phyloP scores from a whole-genome alignment of 2,329 filamentous ascomycete species.

The Sclerotinia nivalis region DNA sequence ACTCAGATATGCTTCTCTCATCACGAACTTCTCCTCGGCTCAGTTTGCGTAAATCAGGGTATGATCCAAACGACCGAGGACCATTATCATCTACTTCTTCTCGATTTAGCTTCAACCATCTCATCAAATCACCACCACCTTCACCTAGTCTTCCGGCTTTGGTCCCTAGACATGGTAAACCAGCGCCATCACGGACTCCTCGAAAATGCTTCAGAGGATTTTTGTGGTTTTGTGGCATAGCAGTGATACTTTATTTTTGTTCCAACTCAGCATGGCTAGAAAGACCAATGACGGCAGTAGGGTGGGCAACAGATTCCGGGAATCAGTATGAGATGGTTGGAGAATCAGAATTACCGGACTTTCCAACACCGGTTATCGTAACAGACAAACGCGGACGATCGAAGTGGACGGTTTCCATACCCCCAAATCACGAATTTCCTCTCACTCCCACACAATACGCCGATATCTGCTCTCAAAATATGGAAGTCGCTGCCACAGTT shows the following conservation, averaged over 20 bases:
- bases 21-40: constrained; percentile 49
- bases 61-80: constrained; percentile 53
- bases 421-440: constrained; percentile 65
- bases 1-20: constrained; percentile 44
- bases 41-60: constrained; percentile 59
- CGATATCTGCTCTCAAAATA: constrained; percentile 67
- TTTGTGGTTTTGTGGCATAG: constrained; percentile 54
- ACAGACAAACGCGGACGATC: constrained; percentile 63
- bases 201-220: constrained; percentile 41
- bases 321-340: constrained; percentile 67
- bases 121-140: constrained; percentile 67
- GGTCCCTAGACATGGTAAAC: constrained; percentile 64
- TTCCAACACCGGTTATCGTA: constrained; percentile 71
- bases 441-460: constrained; percentile 65
- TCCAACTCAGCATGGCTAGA: constrained; percentile 41
- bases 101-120: constrained; percentile 65
- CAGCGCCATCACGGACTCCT: constrained; percentile 47
- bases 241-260: constrained; percentile 54
- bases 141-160: constrained; percentile 71
- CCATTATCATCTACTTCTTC: constrained; percentile 62
- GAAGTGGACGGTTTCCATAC: constrained; percentile 82
- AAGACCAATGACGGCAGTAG: constrained; percentile 41
- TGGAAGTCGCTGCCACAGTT: constrained; percentile 62
- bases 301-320: constrained; percentile 45
- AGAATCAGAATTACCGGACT: constrained; percentile 65